These are phyloP conservation scores for Apiospora aurea DNA, from an alignment of 2,329 filamentous ascomycete species.

Conservation along the genomic window DNA sequence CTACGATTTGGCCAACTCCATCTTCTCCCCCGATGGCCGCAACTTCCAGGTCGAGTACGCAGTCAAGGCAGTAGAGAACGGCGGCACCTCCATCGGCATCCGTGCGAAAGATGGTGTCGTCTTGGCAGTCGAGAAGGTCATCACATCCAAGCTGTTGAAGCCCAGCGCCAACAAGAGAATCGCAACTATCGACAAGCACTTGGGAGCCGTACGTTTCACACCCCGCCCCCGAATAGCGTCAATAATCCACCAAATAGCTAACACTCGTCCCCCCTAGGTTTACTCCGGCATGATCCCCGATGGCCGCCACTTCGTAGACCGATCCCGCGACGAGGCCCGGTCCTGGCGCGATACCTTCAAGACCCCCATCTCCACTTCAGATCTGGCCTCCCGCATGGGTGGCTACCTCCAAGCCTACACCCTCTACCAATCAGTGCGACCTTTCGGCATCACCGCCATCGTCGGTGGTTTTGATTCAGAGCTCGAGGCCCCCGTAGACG, in stretches of 20 bases:
- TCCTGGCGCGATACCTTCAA: constrained; percentile 95
- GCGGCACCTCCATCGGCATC: constrained; percentile 94
- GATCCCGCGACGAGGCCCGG: constrained; percentile 91
- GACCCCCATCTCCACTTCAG: constrained; percentile 85
- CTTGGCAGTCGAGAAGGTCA: constrained; percentile 94
- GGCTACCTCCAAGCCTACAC: constrained; percentile 98
- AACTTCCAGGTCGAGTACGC: constrained; percentile 99
- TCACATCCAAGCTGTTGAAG: constrained; percentile 94
- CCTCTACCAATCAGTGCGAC: constrained; percentile 93
- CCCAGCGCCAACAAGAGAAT: constrained; percentile 96
- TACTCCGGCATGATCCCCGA: constrained; percentile 95
- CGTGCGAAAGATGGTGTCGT: constrained; percentile 97
- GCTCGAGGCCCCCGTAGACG: constrained; percentile 83
- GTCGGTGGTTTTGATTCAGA: constrained; percentile 93
- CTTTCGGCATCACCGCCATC: constrained; percentile 96
- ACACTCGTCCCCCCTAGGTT: constrained; percentile 64
- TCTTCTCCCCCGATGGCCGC: constrained; percentile 98
- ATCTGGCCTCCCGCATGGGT: constrained; percentile 91
- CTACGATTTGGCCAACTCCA: constrained; percentile 99
- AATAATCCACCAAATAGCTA: background rate
- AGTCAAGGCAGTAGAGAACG: constrained; percentile 97
- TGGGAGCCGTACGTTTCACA: constrained; percentile 78
- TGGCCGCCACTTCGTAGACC: constrained; percentile 91
- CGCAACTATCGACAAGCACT: constrained; percentile 89
- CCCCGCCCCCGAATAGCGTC: constrained; percentile 2